Evolutionary conservation across 345 rosid genomes (phyloP), one percentile per base, ranked within the genome.

Genomic region (Bruguiera sexangula): DNA sequence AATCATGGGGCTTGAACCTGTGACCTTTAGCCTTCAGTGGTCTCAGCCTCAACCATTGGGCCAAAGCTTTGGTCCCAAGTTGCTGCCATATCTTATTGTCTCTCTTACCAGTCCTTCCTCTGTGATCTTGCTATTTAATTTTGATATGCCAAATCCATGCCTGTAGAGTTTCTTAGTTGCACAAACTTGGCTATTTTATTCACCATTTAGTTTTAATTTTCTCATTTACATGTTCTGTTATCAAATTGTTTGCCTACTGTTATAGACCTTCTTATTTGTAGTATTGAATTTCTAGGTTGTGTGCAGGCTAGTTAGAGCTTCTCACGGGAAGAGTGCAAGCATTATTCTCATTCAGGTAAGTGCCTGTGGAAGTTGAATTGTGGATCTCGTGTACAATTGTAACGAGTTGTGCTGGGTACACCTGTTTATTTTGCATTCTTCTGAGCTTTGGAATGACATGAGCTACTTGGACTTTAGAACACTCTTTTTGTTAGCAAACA

Each of bases 261-360:
- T 39, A 2, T 2, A 39, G 48, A 39, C 4, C 59, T 55, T 48
- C 43, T 54, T 56, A 31, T 29, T 22, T 9, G 63, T 61, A 16
- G 11, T 46, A 32, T 62, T 60, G 60, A 48, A 37, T 39, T 52
- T 60, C 56, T 10, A 16, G 34, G 39, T 18, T 30, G 50, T 32
- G 2, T 73, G 76, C 82, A 92, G 96, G 82, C 69, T 95, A 66
- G 89, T 89, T 71, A 84, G 90, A 79, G 84, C 79, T 78, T 88
- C 90, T 79, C 89, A 87, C 68, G 75, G 63, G 1, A 87, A 87
- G 73, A 94, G 92, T 67, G 96, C 98, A 7, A 85, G 90, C 67
- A 86, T 92, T 72, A 81, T 95, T 84, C 99, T 92, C 74, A 84
- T 95, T 81, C 96, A 92, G 97, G 99, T 84, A 53, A 50, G 22